phyloP scores from a whole-genome alignment of 345 rosid species.

The Corchorus olitorius region DNA sequence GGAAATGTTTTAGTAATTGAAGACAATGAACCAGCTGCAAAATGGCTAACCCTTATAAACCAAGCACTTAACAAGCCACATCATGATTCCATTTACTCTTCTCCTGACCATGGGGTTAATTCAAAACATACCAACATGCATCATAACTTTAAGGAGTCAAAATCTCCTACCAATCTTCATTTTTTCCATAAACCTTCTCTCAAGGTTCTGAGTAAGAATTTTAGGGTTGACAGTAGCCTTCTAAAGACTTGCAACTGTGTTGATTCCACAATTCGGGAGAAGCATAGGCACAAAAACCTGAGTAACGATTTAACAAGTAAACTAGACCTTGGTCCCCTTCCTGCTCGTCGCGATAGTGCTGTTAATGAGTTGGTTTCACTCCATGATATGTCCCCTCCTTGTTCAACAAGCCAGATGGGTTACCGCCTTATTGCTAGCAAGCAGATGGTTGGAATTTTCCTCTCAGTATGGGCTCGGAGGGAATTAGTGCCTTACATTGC shows the following conservation, averaged over 20 bases:
- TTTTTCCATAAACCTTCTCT: slow-evolving; percentile 79
- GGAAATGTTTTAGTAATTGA: slow-evolving; percentile 88
- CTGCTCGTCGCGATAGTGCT: slow-evolving; percentile 30
- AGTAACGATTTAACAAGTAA: slow-evolving; percentile 35
- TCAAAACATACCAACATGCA: slow-evolving; percentile 30
- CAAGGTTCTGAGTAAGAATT: slow-evolving; percentile 69
- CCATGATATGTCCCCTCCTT: slow-evolving; percentile 33
- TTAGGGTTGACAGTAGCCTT: slow-evolving; percentile 61
- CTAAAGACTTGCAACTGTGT: slow-evolving; percentile 82
- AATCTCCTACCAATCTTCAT: slow-evolving; percentile 42
- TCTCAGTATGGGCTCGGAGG: slow-evolving; percentile 80
- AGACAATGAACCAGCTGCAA: slow-evolving; percentile 96
- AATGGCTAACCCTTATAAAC: slow-evolving; percentile 83
- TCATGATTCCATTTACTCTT: slow-evolving; percentile 36
- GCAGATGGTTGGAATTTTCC: slow-evolving; percentile 98
- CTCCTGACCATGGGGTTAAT: slow-evolving; percentile 34
- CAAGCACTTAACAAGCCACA: slow-evolving; percentile 75
- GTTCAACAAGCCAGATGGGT: slow-evolving; percentile 34
- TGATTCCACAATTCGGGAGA: slow-evolving; percentile 39
- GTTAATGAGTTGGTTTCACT: slow-evolving; percentile 29
- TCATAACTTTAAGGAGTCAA: slow-evolving; percentile 41
- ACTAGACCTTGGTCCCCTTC: slow-evolving; percentile 39
- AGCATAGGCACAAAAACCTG: slow-evolving; percentile 45
- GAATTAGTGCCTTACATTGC: slow-evolving; percentile 85
- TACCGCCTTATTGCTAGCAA: slow-evolving; percentile 77